A percentile compares a stretch with the other conserved stretches of the same genome.
These are phyloP conservation scores for Flagelloscypha sp. DNA, from an alignment of 768 basidiomycete genomes.

Conservation along the genomic window DNA sequence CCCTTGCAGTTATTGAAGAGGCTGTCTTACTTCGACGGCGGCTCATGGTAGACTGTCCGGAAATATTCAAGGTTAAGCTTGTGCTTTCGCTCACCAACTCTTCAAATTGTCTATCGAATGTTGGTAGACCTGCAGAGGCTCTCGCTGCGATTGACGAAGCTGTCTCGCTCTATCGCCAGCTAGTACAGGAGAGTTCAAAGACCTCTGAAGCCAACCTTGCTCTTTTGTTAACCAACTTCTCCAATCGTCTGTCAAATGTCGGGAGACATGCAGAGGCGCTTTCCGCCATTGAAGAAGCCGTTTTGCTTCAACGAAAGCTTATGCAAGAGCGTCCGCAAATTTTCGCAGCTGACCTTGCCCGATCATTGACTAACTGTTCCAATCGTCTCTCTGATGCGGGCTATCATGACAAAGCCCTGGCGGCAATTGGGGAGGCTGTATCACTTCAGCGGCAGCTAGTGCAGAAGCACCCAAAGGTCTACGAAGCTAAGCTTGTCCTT, in stretches of 20 bases:
- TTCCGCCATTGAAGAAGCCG: conserved; percentile 4
- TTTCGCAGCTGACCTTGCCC: conserved; percentile 5
- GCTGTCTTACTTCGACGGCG: no score
- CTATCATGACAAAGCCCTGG: conserved; percentile 6
- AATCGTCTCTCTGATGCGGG: conserved; percentile 5
- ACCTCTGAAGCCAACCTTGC: conserved; percentile 6
- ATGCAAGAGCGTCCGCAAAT: conserved; percentile 1
- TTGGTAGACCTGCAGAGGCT: conserved; percentile 4
- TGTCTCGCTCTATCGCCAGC: conserved; percentile 2
- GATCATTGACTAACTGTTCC: conserved; percentile 5
- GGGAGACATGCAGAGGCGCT: conserved; percentile 6
- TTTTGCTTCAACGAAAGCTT: conserved; percentile 4
- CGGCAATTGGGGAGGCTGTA: conserved; percentile 3
- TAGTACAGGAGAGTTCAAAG: conserved; percentile 2
- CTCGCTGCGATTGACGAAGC: conserved; percentile 6
- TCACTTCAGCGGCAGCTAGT: neutral
- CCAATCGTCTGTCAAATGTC: neutral
- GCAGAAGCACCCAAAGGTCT: conserved; percentile 1
- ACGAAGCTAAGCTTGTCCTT: no score
- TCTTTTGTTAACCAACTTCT: conserved; percentile 5
- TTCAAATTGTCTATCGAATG: neutral
- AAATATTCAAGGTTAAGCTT: no score
- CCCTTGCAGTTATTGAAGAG: no score
- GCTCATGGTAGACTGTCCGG: no score
- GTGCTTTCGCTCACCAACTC: conserved; percentile 7